Conservation (phyloP, 1,284 basidiomycete species). For the Irpex sp. region DNA sequence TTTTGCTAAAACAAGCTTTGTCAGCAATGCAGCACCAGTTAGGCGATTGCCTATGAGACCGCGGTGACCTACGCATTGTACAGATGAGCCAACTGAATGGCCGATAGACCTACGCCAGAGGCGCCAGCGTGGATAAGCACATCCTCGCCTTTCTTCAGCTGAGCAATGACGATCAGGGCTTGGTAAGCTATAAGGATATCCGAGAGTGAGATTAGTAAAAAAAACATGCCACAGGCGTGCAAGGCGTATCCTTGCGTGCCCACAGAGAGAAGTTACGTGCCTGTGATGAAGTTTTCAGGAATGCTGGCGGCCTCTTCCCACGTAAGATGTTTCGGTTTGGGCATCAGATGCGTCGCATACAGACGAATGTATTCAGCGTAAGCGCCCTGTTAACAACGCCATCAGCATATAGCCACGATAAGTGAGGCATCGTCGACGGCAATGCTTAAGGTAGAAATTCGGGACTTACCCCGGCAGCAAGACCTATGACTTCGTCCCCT, state of each 20-base stretch:
- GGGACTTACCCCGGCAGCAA: constrained; percentile 59
- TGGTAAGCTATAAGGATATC: constrained; percentile 63
- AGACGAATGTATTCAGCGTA: constrained; percentile 88
- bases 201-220: background rate
- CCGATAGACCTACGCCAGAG: constrained; percentile 88
- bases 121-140: constrained; percentile 90
- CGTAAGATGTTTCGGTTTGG: constrained; percentile 73
- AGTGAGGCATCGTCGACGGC: background rate
- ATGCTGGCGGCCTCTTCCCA: constrained; percentile 86
- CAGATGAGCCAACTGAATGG: constrained; percentile 83
- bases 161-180: constrained; percentile 69
- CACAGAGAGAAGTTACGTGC: constrained; percentile 33
- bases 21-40: background rate
- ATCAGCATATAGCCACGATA: background rate
- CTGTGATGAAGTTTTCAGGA: constrained; percentile 86
- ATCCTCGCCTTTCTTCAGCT: constrained; percentile 68
- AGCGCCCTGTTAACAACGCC: constrained; percentile 58
- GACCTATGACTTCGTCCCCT: constrained; percentile 86
- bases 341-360: constrained; percentile 65
- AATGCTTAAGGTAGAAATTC: background rate
- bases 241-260: background rate
- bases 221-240: too few species aligned
- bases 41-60: background rate
- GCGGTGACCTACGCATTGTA: constrained; percentile 64
- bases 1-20: constrained; percentile 39